These are phyloP conservation scores for Neofusicoccum parvum DNA, from an alignment of 2,329 filamentous ascomycete species.

Conservation along the genomic window DNA sequence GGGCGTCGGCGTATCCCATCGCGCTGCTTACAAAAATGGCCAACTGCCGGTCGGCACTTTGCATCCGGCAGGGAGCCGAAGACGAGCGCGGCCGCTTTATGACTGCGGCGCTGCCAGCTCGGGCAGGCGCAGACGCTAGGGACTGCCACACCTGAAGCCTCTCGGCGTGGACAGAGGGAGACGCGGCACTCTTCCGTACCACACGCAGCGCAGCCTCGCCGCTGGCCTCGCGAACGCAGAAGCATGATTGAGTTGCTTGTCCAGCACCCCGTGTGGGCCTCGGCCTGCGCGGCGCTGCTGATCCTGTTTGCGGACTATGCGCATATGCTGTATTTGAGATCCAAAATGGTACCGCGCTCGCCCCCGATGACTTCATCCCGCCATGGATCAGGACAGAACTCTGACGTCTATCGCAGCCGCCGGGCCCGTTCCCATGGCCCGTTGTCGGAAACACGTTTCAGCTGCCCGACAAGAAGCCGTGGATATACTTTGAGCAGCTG, in stretches of 20 bases:
- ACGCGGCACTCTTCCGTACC: too few species aligned
- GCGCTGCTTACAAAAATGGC: not conserved
- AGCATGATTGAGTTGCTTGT: constrained; percentile 5
- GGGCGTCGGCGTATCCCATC: not conserved
- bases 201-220: not conserved
- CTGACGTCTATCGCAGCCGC: constrained; percentile 44
- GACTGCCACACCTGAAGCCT: constrained; percentile 1
- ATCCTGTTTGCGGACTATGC: constrained; percentile 46
- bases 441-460: constrained; percentile 60
- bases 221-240: not conserved
- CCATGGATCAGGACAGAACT: not conserved
- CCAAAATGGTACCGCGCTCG: constrained; percentile 45
- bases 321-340: constrained; percentile 53
- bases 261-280: constrained; percentile 12
- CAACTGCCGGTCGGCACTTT: constrained; percentile 18
- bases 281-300: constrained; percentile 25
- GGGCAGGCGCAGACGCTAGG: not conserved
- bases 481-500: constrained; percentile 60
- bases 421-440: constrained; percentile 57
- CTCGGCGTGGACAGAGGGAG: not conserved
- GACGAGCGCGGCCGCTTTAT: not conserved
- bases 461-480: constrained; percentile 58
- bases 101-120: not conserved
- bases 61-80: constrained; percentile 2
- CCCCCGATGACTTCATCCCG: not conserved